Base-by-base conservation (phyloP, 2,329 filamentous ascomycete species). In the Epichloe bromicola region DNA sequence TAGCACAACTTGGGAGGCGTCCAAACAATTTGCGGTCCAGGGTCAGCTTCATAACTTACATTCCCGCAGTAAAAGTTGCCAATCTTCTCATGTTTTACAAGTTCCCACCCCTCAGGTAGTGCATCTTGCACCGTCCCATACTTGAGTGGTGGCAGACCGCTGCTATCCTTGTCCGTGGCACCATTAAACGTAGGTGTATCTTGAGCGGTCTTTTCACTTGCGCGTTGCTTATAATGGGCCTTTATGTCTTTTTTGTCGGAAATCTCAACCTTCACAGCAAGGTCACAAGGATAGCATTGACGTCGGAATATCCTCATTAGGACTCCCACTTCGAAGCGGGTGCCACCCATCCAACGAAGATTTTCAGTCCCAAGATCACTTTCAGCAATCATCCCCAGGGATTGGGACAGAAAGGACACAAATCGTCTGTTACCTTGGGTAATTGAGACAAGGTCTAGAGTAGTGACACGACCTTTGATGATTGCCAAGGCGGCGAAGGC, bases 51-150 rank as follows among this genome's bases (percentile, higher is more conserved):
- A 36, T 19, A 19, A 39, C 79, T 70, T 63, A 83, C 82, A 65
- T 96, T 98, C 55, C 93, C 93, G 34, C 84, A 86, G 68, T 94
- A 97, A 65, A 98, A 95, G 61, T 88, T 96, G 45, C 89, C 89
- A 51, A 98, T 72, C 33, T 84, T 87, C 55, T 93, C 81, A 55
- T 85, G 78, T 1, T 85, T 79, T 3, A 85, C 70, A 19, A 85
- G 70, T 54, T 85, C 75, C 89, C 93, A 98, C 44, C 79, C 84
- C 2, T 78, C 70, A 0, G 89, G 90, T 0, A 97, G 65, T 15
- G 83, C 74, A 58, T 94, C 88, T 48, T 80, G 79, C 53, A 93
- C 71, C 0, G 87, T 91, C 47, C 93, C 93, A 60, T 87, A 95
- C 59, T 79, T 76, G 38, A 97, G 71, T 5, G 76, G 65, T 3